Base-by-base conservation (phyloP, 2,329 filamentous ascomycete species). In the Sarocladiaceae sp. region DNA sequence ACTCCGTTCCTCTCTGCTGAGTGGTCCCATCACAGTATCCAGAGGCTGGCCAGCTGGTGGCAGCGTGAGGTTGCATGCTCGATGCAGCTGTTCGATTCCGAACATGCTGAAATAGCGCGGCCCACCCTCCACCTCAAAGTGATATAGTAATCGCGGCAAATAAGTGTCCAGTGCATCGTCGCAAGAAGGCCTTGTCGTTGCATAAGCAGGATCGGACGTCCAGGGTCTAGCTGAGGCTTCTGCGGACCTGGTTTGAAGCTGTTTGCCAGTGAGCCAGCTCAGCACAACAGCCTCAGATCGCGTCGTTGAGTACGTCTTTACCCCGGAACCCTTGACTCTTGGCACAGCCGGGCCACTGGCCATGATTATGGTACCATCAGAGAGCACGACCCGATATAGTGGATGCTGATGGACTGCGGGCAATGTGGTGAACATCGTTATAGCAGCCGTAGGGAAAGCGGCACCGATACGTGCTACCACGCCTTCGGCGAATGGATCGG, bases 11-110 rank as follows among this genome's bases (percentile, higher is more conserved):
- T 52, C 31, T 3, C 37, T 39, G 1, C 58, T 62, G 10, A 73
- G 54, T 0, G 65, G 56, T 2, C n/a, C n/a, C n/a, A n/a, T n/a
- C n/a, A n/a, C n/a, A n/a, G n/a, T n/a, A n/a, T n/a, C n/a, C n/a
- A n/a, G n/a, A n/a, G n/a, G n/a, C n/a, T n/a, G n/a, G n/a, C n/a
- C n/a, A n/a, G n/a, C n/a, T n/a, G n/a, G n/a, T n/a, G 66, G 64
- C 13, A 57, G 56, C 40, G 66, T 66, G 31, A 78, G 53, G 49
- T 64, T 71, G 53, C 68, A 76, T 9, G 24, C 37, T 18, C 23
- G 15, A 3, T 6, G 21, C 19, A 21, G 26, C 23, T 29, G 9
- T 18, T 41, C 23, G 10, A 41, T 4, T 12, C 37, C 37, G 3
- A 19, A n/a, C 10, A 18, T 9, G 13, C 37, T 16, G 15, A 41